Percentiles rank a stretch among this genome's conserved stretches.
Conservation (phyloP, 192 early-diverging fungal species). For the Entophlyctis helioformis region DNA sequence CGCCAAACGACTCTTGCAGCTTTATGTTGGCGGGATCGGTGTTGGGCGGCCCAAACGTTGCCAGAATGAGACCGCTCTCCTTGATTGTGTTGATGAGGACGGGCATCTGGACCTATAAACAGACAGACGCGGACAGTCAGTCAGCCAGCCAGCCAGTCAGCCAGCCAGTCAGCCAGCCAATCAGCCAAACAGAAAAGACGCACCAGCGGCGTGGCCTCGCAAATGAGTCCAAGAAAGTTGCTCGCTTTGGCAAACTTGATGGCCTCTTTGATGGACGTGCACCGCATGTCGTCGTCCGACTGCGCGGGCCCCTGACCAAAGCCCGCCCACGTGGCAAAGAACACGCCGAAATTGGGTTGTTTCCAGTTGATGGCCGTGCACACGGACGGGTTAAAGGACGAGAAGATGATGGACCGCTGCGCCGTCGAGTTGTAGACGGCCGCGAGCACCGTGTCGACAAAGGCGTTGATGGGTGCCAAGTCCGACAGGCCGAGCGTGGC, state of each 20-base stretch:
- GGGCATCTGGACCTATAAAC: slow-evolving; percentile 72
- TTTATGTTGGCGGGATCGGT: slow-evolving; percentile 40
- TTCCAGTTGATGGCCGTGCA: slow-evolving; percentile 98
- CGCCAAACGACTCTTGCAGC: slow-evolving; percentile 72
- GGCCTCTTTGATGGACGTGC: slow-evolving; percentile 79
- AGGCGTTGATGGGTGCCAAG: slow-evolving; percentile 62
- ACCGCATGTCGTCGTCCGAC: slow-evolving; percentile 14
- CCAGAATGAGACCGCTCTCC: slow-evolving; percentile 79
- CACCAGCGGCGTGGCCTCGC: slow-evolving; percentile 80
- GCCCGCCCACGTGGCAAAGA: slow-evolving; percentile 80
- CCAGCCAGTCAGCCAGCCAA: no score
- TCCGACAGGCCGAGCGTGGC: slow-evolving; percentile 36
- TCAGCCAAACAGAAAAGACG: slow-evolving; percentile 6
- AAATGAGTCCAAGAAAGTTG: slow-evolving; percentile 88
- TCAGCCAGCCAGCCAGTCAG: no score
- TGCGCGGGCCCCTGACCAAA: slow-evolving; percentile 22
- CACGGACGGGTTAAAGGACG: slow-evolving; percentile 79
- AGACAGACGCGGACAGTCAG: not conserved
- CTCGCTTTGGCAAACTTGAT: slow-evolving; percentile 85
- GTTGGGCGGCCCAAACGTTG: slow-evolving; percentile 81
- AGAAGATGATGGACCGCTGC: slow-evolving; percentile 61
- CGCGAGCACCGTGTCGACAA: slow-evolving; percentile 81
- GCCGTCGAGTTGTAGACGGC: slow-evolving; percentile 67
- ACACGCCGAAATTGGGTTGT: slow-evolving; percentile 95
- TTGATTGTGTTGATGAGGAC: slow-evolving; percentile 85